Conservation (phyloP, 257 asterid species). For the Gentiana dahurica region DNA sequence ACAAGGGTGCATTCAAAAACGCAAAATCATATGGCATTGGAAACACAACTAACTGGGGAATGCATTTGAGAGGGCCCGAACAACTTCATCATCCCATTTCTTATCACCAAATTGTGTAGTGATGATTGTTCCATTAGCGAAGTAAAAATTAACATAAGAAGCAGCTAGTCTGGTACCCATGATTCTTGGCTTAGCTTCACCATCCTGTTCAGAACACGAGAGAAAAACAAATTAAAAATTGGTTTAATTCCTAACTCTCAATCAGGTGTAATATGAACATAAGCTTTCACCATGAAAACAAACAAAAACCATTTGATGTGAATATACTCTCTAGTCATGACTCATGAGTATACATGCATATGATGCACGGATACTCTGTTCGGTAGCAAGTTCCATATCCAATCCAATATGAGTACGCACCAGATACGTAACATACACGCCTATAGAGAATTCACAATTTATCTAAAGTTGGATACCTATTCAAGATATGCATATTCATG, state of each 20-base stretch:
- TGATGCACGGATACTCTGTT: too few species aligned
- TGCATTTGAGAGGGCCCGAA: conserved; percentile 51
- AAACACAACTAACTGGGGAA: conserved; percentile 49
- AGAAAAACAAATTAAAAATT: too few species aligned
- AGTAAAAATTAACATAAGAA: conserved; percentile 79
- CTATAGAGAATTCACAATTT: too few species aligned
- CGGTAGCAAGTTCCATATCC: too few species aligned
- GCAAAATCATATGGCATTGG: neutral
- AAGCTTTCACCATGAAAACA: neutral
- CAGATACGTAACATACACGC: too few species aligned
- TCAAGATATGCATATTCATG: too few species aligned
- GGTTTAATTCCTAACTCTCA: neutral
- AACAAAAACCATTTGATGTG: too few species aligned
- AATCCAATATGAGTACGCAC: too few species aligned
- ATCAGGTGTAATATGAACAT: neutral
- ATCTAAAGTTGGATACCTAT: too few species aligned
- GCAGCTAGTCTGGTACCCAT: conserved; percentile 82
- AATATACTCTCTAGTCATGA: too few species aligned
- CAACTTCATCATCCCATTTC: conserved; percentile 86
- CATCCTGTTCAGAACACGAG: conserved; percentile 27
- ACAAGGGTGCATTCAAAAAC: too few species aligned
- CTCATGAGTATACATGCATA: too few species aligned
- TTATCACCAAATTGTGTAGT: conserved; percentile 85
- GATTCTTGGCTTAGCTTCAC: conserved; percentile 62
- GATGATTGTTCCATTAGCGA: conserved; percentile 72